phyloP scores from a whole-genome alignment of 768 basidiomycete species.

The Tylopilus rubrobrunneus region DNA sequence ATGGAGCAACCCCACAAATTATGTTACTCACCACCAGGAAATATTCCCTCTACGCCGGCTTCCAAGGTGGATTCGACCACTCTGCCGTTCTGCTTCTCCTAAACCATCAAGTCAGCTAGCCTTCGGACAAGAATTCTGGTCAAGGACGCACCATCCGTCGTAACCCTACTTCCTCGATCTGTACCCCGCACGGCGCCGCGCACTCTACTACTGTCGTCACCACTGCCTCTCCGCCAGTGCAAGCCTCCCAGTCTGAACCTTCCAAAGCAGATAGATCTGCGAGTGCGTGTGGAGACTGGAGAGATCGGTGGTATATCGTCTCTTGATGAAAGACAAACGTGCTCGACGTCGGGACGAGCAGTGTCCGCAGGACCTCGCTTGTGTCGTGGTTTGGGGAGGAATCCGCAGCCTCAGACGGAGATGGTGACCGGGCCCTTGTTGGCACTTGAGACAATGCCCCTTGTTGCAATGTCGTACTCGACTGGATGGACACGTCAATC shows the following conservation, averaged over 20 bases:
- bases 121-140: too few relatives aligned
- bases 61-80: conserved; percentile 54
- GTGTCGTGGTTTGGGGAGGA: conserved; percentile 24
- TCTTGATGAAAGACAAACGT: conserved; percentile 55
- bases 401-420: conserved; percentile 3
- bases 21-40: conserved; percentile 43
- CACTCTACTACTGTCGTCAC: conserved; percentile 51
- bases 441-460: neutral
- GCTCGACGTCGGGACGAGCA: conserved; percentile 62
- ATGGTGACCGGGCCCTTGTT: neutral
- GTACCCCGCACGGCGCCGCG: conserved; percentile 52
- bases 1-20: neutral
- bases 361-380: conserved; percentile 59
- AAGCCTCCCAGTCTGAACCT: conserved; percentile 43
- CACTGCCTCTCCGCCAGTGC: conserved; percentile 52
- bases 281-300: conserved; percentile 40
- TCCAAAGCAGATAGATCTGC: conserved; percentile 56
- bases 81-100: conserved; percentile 45
- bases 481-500: conserved; percentile 79
- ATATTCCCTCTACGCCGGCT: conserved; percentile 36
- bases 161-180: conserved; percentile 47
- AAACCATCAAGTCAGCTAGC: neutral
- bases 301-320: conserved; percentile 49
- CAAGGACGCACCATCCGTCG: conserved; percentile 42
- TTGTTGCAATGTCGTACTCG: conserved; percentile 32